These are phyloP conservation scores for Wickerhamomyces sydowiorum DNA, from an alignment of 805 yeast genomes.

Conservation along the genomic window DNA sequence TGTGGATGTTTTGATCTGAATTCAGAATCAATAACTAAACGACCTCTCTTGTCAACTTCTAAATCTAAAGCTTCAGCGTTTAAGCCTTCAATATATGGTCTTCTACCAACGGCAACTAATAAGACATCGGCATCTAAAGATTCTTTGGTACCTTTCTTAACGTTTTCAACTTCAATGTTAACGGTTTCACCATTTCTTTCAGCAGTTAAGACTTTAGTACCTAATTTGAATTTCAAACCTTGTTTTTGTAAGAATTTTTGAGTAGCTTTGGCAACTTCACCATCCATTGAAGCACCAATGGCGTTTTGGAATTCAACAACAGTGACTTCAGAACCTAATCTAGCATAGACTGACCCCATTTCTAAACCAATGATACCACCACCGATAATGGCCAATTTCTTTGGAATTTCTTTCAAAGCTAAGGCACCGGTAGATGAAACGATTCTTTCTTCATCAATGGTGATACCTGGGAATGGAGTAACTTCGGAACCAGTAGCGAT, in stretches of 20 bases:
- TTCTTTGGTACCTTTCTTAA: conserved; percentile 78
- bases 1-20: conserved; percentile 89
- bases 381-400: conserved; percentile 88
- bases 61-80: conserved; percentile 85
- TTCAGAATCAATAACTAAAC: conserved; percentile 90
- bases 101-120: conserved; percentile 97
- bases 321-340: conserved; percentile 94
- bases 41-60: conserved; percentile 87
- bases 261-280: conserved; percentile 84
- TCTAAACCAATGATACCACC: conserved; percentile 99
- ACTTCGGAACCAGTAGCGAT: conserved; percentile 99
- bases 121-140: conserved; percentile 84
- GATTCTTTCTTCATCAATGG: conserved; percentile 93
- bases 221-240: conserved; percentile 88
- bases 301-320: conserved; percentile 85
- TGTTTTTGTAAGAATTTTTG: conserved; percentile 91
- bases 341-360: conserved; percentile 97
- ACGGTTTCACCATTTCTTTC: conserved; percentile 86
- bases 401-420: conserved; percentile 82
- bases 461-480: conserved; percentile 97
- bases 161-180: conserved; percentile 81
- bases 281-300: conserved; percentile 98
- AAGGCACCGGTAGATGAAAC: conserved; percentile 94
- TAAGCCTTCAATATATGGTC: conserved; percentile 90
- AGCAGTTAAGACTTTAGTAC: conserved; percentile 87